These are phyloP conservation scores for Smittium mucronatum DNA, from an alignment of 371 early-diverging fungal genomes.

Conservation along the genomic window DNA sequence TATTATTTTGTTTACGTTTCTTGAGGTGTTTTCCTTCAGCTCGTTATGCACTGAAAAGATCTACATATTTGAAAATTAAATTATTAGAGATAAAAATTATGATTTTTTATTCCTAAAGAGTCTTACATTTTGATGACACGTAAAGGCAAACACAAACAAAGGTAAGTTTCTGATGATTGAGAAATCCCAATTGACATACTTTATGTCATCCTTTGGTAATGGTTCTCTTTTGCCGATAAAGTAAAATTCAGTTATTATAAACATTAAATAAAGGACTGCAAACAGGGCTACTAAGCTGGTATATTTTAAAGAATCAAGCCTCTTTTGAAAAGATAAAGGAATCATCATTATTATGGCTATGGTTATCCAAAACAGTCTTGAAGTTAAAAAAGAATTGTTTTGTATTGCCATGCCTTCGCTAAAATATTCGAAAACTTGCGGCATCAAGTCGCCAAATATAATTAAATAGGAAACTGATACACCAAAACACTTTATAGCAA, in stretches of 20 bases:
- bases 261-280: constrained; percentile 79
- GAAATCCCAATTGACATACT: constrained; percentile 35
- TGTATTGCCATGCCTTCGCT: constrained; percentile 7
- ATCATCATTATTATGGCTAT: constrained; percentile 52
- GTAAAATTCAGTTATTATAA: constrained; percentile 73
- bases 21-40: constrained; percentile 60
- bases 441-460: constrained; percentile 90
- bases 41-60: constrained; percentile 91
- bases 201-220: constrained; percentile 35
- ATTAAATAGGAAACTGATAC: constrained; percentile 98
- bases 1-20: constrained; percentile 51
- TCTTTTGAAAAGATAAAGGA: constrained; percentile 69
- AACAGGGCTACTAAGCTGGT: constrained; percentile 84
- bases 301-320: constrained; percentile 88
- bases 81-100: neutral
- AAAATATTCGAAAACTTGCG: constrained; percentile 42
- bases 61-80: constrained; percentile 23
- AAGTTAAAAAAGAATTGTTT: constrained; percentile 29
- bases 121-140: constrained; percentile 42
- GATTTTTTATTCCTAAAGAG: neutral
- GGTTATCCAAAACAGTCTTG: constrained; percentile 77
- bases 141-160: constrained; percentile 98
- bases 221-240: constrained; percentile 38
- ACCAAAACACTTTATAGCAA: constrained; percentile 99
- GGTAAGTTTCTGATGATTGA: constrained; percentile 76